Conservation (phyloP, 1,284 basidiomycete genomes). For the Fomitopsis betulina region DNA sequence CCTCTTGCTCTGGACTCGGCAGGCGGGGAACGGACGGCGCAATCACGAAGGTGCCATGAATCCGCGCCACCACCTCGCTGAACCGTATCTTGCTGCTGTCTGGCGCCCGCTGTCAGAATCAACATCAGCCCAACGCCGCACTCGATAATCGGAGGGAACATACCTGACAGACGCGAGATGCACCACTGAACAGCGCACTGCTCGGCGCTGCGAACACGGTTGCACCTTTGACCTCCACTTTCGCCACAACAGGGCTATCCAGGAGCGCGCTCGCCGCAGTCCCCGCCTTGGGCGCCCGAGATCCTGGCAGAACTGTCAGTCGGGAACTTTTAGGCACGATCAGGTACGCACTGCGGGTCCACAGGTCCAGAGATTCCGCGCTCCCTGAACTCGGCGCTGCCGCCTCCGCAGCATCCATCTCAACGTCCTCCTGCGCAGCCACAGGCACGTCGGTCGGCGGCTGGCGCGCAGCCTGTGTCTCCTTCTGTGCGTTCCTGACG, state of each 20-base stretch:
- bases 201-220: conserved; percentile 24
- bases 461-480: neutral
- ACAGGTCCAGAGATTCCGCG: conserved; percentile 12
- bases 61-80: conserved; percentile 33
- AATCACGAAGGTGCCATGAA: conserved; percentile 37
- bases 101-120: neutral
- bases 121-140: neutral
- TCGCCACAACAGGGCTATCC: conserved; percentile 12
- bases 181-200: conserved; percentile 39
- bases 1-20: conserved; percentile 5
- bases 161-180: neutral
- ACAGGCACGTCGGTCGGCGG: neutral
- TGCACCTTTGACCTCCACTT: neutral
- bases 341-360: conserved; percentile 21
- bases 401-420: conserved; percentile 1
- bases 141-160: neutral
- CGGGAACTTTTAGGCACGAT: neutral
- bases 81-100: conserved; percentile 21
- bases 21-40: conserved; percentile 44
- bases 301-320: conserved; percentile 6
- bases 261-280: conserved; percentile 23
- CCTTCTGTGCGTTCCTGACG: conserved; percentile 32
- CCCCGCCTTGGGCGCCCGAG: conserved; percentile 4
- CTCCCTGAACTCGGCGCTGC: neutral
- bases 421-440: neutral